Evolutionary conservation across 345 rosid species (phyloP), one percentile per base, ranked within the genome.

Genomic region (Rhizophora apiculata): DNA sequence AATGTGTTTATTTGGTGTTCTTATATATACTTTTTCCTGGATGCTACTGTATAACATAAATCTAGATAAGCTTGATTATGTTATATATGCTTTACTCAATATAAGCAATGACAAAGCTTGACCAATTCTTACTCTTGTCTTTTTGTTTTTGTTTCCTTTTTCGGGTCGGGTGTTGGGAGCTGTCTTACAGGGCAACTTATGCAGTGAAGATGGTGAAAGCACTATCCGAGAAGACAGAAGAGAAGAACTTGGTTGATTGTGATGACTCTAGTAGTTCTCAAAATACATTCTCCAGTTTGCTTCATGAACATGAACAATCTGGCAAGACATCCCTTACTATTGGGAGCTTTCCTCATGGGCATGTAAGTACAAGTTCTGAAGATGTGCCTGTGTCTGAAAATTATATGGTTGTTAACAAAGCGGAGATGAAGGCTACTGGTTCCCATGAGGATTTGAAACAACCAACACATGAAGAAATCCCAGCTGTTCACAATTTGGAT

Each of bases 261-360:
- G 96, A 92, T 63, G 99, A 92, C 74, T 72, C 79, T 30, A 76
- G 60, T 67, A 86, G 97, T 79, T 89, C 97, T 54, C 96, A 88
- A 71, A 90, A 92, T 79, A 83, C 90, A 22, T 84, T 84, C 74
- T 83, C 98, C 68, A 86, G 91, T 85, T 82, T 92, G 90, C 98
- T 90, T 72, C 90, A 67, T 69, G 98, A 90, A 43, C 94, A 83
- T 62, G 96, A 80, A 73, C 93, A 85, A 82, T 92, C 97, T 63
- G 77, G 80, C 57, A 90, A 89, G 74, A 85, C 98, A 68, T 92
- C 98, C 57, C 84, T 89, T 68, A 89, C 97, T 81, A 78, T 82
- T 69, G 91, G 94, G 77, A 92, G 98, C 92, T 92, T 85, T 67
- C 96, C 95, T 64, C 94, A 85, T 64, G 97, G 80, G 67, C 97